Evolutionary conservation across 2,329 filamentous ascomycete species (phyloP).

Genomic region (Fusarium xyrophilum): DNA sequence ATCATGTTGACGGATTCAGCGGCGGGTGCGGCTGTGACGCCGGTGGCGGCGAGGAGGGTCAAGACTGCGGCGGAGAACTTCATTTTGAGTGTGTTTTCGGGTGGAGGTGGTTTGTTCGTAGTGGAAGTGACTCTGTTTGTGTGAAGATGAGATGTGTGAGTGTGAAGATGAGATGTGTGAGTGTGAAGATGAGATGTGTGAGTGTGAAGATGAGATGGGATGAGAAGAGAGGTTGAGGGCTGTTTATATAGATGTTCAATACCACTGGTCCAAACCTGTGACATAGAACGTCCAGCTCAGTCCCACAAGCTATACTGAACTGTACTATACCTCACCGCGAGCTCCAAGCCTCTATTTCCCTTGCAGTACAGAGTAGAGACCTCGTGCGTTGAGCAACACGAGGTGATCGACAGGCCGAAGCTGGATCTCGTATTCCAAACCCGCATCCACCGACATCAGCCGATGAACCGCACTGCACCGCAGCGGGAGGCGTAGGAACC

Average conservation of each 20-base stretch:
- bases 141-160: not conserved
- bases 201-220: conserved; percentile 5
- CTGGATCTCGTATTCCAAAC: conserved; percentile 38
- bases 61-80: conserved; percentile 52
- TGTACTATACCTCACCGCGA: not conserved
- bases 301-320: conserved; percentile 1
- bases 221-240: not conserved
- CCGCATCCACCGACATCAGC: conserved; percentile 15
- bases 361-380: not conserved
- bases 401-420: conserved; percentile 32
- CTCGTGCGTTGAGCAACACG: conserved; percentile 28
- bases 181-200: not conserved
- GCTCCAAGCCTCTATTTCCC: not conserved
- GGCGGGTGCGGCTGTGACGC: conserved; percentile 47
- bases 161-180: conserved; percentile 22
- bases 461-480: conserved; percentile 23
- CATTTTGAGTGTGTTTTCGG: conserved; percentile 46
- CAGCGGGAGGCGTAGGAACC: conserved; percentile 1
- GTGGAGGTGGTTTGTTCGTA: not conserved
- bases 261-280: not conserved
- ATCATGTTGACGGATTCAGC: conserved; percentile 49
- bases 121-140: not conserved
- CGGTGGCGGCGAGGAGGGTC: conserved; percentile 47
- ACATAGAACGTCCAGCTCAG: not conserved
- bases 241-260: conserved; percentile 26